Percentiles rank a stretch among this genome's conserved stretches.
Conservation (phyloP, 2,329 filamentous ascomycete genomes). For the Xylariaceae sp. region DNA sequence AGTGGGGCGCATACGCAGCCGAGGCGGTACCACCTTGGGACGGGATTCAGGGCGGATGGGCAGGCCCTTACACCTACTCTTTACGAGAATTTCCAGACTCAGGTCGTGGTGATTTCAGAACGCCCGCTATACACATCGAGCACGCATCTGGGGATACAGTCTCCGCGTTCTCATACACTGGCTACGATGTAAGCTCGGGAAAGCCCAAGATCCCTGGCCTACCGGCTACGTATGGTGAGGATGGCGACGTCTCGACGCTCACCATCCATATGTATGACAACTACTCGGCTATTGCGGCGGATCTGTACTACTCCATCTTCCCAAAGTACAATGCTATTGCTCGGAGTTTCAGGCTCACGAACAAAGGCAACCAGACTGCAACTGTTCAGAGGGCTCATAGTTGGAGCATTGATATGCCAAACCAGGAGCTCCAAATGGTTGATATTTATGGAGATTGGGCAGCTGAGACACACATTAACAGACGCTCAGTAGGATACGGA, state of each 20-base stretch:
- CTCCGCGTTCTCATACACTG: slow-evolving; percentile 56
- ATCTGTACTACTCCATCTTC: slow-evolving; percentile 63
- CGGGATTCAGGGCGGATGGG: slow-evolving; percentile 53
- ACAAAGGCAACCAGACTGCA: slow-evolving; percentile 52
- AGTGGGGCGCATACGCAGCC: slow-evolving; percentile 53
- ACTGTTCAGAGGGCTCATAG: slow-evolving; percentile 57
- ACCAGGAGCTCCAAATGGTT: slow-evolving; percentile 60
- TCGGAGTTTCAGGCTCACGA: slow-evolving; percentile 60
- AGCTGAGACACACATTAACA: slow-evolving; percentile 53
- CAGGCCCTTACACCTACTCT: slow-evolving; percentile 45
- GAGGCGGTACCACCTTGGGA: slow-evolving; percentile 49
- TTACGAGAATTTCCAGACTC: slow-evolving; percentile 64
- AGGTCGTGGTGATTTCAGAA: slow-evolving; percentile 61
- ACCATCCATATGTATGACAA: slow-evolving; percentile 58
- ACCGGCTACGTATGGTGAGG: slow-evolving; percentile 57
- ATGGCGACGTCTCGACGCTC: slow-evolving; percentile 56
- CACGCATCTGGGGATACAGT: slow-evolving; percentile 59
- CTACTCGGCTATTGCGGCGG: slow-evolving; percentile 55
- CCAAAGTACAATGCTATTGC: slow-evolving; percentile 59
- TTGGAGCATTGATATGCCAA: slow-evolving; percentile 60
- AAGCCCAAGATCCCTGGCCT: slow-evolving; percentile 57
- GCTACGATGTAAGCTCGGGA: slow-evolving; percentile 52
- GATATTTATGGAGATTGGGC: slow-evolving; percentile 63
- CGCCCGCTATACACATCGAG: slow-evolving; percentile 59
- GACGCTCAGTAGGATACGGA: slow-evolving; percentile 56